Evolutionary conservation across 805 yeast genomes (phyloP), one percentile per base, ranked within the genome.

Genomic region (Lipomyces yamanashiensis): DNA sequence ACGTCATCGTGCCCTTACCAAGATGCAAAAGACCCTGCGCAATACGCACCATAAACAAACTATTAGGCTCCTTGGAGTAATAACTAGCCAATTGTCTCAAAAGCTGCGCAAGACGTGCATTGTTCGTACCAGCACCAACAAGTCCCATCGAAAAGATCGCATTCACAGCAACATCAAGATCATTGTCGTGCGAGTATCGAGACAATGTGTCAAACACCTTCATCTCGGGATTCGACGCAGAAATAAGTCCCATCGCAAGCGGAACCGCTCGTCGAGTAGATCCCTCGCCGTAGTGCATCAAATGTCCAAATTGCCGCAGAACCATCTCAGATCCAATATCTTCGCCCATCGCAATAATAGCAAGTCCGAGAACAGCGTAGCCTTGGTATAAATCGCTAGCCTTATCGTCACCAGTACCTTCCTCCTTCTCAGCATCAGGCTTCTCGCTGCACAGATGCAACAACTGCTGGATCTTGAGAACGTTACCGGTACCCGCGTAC

Each of bases 61-160:
- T 87, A 75, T 93, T 96, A 59, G 95, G 87, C 62, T 93, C 96
- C 73, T 92, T 89, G 58, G 89, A 84, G 76, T 95, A 96, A 76
- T 95, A 95, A 59, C 90, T 86, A 0, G 99, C 98, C 71, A 95
- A 83, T 77, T 95, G 98, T 77, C 99, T 86, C 73, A 95, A 83
- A 68, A 95, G 82, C 79, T 95, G 99, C 2, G 98, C 98, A 68
- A 95, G 82, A 79, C 99, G 88, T 7, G 99, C 99, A 75, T 95
- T 95, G 78, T 95, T 93, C 36, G 99, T 95, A 78, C 99, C 99
- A 21, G 98, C 95, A 75, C 99, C 99, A 71, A 93, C 96, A 67
- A 95, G 79, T 60, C 99, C 99, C 98, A 95, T 92, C 50, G 97
- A 87, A 73, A 90, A 93, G 68, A 95, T 92, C 21, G 99, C 92